Conservation (phyloP, 2,329 filamentous ascomycete species). For the Sphaceloma murrayae region DNA sequence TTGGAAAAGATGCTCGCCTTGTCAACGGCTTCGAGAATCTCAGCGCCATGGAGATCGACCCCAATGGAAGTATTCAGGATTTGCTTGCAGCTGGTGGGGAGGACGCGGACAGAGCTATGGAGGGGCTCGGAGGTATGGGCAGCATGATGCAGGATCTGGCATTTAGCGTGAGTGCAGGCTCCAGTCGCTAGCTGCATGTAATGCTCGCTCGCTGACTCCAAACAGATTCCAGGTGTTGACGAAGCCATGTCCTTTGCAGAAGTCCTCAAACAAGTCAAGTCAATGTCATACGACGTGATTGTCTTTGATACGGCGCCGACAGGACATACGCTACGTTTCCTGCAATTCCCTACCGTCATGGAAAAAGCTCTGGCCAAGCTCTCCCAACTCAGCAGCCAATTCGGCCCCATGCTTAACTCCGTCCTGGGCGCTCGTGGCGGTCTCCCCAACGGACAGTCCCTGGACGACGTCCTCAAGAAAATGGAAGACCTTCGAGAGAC, state of each 20-base stretch:
- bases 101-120: slow-evolving; percentile 58
- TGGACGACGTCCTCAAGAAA: slow-evolving; percentile 87
- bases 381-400: slow-evolving; percentile 85
- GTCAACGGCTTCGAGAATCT: slow-evolving; percentile 88
- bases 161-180: slow-evolving; percentile 59
- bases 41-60: slow-evolving; percentile 98
- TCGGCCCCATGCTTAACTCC: slow-evolving; percentile 90
- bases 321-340: slow-evolving; percentile 93
- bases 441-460: slow-evolving; percentile 83
- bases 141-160: slow-evolving; percentile 98
- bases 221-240: slow-evolving; percentile 90
- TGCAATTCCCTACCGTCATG: slow-evolving; percentile 95
- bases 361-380: slow-evolving; percentile 98
- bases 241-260: slow-evolving; percentile 99
- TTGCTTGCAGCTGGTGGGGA: slow-evolving; percentile 72
- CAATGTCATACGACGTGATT: slow-evolving; percentile 95
- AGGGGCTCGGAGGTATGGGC: slow-evolving; percentile 60
- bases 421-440: slow-evolving; percentile 70
- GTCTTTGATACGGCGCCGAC: slow-evolving; percentile 98
- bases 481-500: slow-evolving; percentile 88
- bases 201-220: not conserved
- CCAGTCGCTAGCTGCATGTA: not conserved
- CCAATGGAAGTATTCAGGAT: slow-evolving; percentile 95
- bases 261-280: slow-evolving; percentile 98
- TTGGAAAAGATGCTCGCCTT: slow-evolving; percentile 92